Percentiles rank a stretch among this genome's conserved stretches.
Conservation (phyloP, 805 yeast species). For the Lipomyces kockii region DNA sequence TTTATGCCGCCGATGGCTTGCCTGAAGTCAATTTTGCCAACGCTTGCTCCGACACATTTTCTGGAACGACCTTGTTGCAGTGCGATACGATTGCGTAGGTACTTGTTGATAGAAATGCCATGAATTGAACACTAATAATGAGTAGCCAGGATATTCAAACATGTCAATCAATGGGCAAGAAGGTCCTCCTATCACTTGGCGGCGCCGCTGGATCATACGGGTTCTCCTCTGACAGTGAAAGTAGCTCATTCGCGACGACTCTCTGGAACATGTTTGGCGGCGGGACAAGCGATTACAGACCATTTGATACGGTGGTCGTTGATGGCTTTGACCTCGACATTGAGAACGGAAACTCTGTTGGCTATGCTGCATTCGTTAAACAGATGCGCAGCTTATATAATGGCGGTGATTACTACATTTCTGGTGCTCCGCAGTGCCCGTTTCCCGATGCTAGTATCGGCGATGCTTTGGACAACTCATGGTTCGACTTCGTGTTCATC, state of each 20-base stretch:
- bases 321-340: constrained; percentile 75
- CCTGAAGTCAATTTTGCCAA: constrained; percentile 62
- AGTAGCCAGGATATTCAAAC: constrained; percentile 58
- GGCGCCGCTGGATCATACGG: constrained; percentile 61
- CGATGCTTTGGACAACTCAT: constrained; percentile 50
- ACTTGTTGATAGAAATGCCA: too few relatives aligned
- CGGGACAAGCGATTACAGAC: constrained; percentile 41
- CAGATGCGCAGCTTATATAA: constrained; percentile 46
- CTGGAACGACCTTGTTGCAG: constrained; percentile 49
- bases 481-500: constrained; percentile 63
- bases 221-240: constrained; percentile 53
- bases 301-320: constrained; percentile 59
- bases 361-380: constrained; percentile 56
- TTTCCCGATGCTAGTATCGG: constrained; percentile 60
- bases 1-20: constrained; percentile 50
- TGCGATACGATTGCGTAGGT: constrained; percentile 52
- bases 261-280: constrained; percentile 59
- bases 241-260: constrained; percentile 51
- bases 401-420: constrained; percentile 54
- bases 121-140: not conserved
- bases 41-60: constrained; percentile 48
- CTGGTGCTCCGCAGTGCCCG: constrained; percentile 74
- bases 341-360: constrained; percentile 55
- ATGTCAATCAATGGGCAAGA: constrained; percentile 76
- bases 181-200: constrained; percentile 67